A percentile compares a stretch with the other conserved stretches of the same genome.
These are phyloP conservation scores for Cryptococcus sp. DNA, from an alignment of 1,284 basidiomycete species.

Conservation along the genomic window DNA sequence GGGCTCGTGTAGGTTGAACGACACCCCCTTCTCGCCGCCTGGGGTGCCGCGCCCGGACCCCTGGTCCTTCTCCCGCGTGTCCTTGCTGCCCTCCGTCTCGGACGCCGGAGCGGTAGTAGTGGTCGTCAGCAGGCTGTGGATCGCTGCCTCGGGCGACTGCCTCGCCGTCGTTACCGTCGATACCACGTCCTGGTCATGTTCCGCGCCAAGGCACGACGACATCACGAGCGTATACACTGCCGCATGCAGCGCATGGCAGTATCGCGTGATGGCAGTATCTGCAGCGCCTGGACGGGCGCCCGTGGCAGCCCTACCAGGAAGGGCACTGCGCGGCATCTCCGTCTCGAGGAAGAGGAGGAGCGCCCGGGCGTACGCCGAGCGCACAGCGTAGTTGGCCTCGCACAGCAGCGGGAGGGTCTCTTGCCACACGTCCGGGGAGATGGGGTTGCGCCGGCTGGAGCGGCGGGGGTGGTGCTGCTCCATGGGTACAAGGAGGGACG, in stretches of 20 bases:
- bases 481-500: constrained; percentile 14
- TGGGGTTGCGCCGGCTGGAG: constrained; percentile 59
- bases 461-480: constrained; percentile 21
- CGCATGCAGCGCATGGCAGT: constrained; percentile 73
- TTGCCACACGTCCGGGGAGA: constrained; percentile 80
- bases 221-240: constrained; percentile 74
- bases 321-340: constrained; percentile 59
- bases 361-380: constrained; percentile 70
- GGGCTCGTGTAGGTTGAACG: constrained; percentile 37
- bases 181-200: neutral
- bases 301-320: neutral
- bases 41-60: constrained; percentile 2
- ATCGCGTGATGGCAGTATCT: constrained; percentile 51
- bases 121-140: neutral
- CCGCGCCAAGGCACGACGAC: constrained; percentile 59
- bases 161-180: neutral
- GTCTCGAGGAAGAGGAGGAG: constrained; percentile 68
- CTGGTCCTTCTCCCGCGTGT: neutral
- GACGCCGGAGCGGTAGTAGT: neutral
- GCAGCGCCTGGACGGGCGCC: constrained; percentile 19
- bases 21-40: constrained; percentile 28
- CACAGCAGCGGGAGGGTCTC: constrained; percentile 80
- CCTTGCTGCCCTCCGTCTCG: neutral
- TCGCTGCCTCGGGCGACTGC: neutral
- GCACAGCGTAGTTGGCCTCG: constrained; percentile 67